Evolutionary conservation across 331 rosid species (phyloP).

Genomic region (Dryas integrifolia): DNA sequence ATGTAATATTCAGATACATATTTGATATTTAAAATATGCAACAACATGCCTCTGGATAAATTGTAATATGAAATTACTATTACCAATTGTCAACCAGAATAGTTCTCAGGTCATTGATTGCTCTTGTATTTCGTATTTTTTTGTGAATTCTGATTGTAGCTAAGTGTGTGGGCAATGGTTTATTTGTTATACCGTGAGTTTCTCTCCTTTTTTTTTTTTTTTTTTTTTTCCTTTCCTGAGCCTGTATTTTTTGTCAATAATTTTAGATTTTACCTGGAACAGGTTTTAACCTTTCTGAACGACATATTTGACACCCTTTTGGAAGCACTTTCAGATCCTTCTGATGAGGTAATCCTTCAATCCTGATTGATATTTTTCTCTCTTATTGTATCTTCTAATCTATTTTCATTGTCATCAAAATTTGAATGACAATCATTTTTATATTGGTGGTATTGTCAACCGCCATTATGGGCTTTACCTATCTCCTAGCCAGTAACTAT

Average conservation of each 20-base stretch:
- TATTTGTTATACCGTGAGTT: background rate
- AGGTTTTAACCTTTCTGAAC: constrained; percentile 68
- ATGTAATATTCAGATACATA: background rate
- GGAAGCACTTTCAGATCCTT: constrained; percentile 83
- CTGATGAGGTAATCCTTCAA: constrained; percentile 68
- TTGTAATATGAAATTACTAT: background rate
- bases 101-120: background rate
- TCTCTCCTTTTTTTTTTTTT: background rate
- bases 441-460: background rate
- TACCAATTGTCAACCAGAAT: background rate
- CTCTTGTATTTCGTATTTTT: background rate
- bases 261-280: constrained; percentile 32
- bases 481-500: background rate
- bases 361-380: constrained; percentile 18
- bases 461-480: background rate
- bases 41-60: background rate
- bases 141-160: background rate
- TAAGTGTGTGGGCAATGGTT: background rate
- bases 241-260: constrained; percentile 3
- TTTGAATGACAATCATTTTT: background rate
- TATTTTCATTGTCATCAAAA: background rate
- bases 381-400: background rate
- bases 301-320: constrained; percentile 82
- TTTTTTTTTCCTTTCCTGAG: background rate
- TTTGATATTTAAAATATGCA: background rate